These are phyloP conservation scores for Cladophialophora immunda DNA, from an alignment of 2,329 filamentous ascomycete species.

Conservation along the genomic window DNA sequence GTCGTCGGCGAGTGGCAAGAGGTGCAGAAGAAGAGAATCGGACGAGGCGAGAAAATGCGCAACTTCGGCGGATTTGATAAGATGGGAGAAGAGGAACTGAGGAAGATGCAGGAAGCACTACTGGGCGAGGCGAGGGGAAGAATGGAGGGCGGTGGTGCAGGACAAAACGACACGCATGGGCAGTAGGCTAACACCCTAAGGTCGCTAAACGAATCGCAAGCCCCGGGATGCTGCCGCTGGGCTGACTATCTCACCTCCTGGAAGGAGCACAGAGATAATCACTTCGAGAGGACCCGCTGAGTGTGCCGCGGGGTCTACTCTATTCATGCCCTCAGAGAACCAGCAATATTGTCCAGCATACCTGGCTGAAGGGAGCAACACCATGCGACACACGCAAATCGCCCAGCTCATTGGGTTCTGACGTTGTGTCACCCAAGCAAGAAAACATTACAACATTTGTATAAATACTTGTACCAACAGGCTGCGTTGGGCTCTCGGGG, in stretches of 20 bases:
- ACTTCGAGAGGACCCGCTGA: neutral
- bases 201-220: neutral
- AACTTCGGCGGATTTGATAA: conserved; percentile 97
- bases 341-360: neutral
- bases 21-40: conserved; percentile 76
- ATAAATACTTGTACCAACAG: neutral
- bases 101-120: conserved; percentile 87
- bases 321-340: neutral
- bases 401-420: neutral
- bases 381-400: neutral
- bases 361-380: neutral
- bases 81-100: conserved; percentile 87
- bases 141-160: conserved; percentile 38
- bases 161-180: neutral
- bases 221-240: neutral
- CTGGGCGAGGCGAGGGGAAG: conserved; percentile 83
- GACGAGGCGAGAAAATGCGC: conserved; percentile 82
- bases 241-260: neutral
- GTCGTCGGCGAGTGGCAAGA: conserved; percentile 93
- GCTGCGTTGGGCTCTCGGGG: neutral
- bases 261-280: neutral
- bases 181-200: conserved; percentile 5
- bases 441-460: neutral
- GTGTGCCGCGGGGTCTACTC: neutral
- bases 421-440: neutral